Base-by-base conservation (phyloP, 2,329 filamentous ascomycete genomes). In the Fusarium solani-melongenae region DNA sequence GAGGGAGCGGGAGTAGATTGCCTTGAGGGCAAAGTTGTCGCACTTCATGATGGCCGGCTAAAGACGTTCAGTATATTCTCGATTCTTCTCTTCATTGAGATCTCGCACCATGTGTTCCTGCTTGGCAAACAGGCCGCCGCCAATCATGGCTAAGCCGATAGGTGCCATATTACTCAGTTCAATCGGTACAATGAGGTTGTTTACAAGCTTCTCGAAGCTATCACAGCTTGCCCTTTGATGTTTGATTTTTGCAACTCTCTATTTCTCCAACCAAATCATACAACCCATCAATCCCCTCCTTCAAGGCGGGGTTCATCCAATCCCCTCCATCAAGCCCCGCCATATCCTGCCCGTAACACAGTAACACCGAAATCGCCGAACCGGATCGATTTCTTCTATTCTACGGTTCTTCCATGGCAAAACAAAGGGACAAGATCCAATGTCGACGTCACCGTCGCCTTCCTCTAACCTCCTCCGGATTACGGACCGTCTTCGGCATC, bases 1-100 rank as follows among this genome's bases (percentile, higher is more conserved):
- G 59, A 89, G 84, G 12, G 89, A 89, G 61, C 91, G 89, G 5
- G 91, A 92, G 82, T 91, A 94, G 72, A 92, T 85, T 24, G 91
- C 90, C 81, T 90, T 92, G 72, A 94, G 86, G 14, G 82, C 80
- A 12, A 93, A 82, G 39, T 78, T 63, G 10, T 85, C 78, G 62
- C 82, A 85, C 31, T 87, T 85, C 73, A 88, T 83, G 61, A 93
- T 87, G 51, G 91, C 92, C 14, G 92, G 92, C 82, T 84, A 51
- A 41, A 41, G n/a, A 22, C 17, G 49, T 70, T 58, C 24, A 72
- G 71, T 57, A 66, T 56, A 38, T 24, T 62, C 59, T 38, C 44
- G 22, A 24, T 24, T 24, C 22, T 22, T 34, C 36, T 34, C 51
- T 61, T 38, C 27, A 38, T 17, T 58, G 41, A 36, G 53, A 36